Percentiles rank a stretch among this genome's conserved stretches.
Conservation (phyloP, 2,329 filamentous ascomycete species). For the Cercospora zeae-maydis region DNA sequence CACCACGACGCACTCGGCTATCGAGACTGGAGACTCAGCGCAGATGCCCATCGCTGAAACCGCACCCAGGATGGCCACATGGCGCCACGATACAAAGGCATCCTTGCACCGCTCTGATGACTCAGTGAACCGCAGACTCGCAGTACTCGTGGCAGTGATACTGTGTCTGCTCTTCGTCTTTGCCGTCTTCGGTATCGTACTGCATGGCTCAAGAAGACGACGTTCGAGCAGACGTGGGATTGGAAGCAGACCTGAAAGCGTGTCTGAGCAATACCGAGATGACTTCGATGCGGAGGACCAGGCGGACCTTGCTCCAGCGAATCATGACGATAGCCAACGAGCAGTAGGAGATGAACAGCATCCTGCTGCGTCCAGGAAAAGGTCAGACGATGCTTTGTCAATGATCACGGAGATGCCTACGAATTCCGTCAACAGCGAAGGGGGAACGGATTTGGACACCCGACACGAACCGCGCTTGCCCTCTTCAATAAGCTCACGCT, state of each 20-base stretch:
- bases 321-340: no score
- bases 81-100: background rate
- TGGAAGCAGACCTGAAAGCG: background rate
- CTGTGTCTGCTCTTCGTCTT: constrained; percentile 12
- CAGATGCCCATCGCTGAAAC: background rate
- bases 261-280: background rate
- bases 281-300: background rate
- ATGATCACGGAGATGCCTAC: constrained; percentile 6
- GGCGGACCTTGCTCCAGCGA: background rate
- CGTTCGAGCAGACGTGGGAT: background rate
- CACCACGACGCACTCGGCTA: background rate
- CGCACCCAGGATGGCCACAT: background rate
- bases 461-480: background rate
- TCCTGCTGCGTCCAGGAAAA: background rate
- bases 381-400: background rate
- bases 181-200: background rate
- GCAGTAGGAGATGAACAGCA: background rate
- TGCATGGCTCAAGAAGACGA: constrained; percentile 9
- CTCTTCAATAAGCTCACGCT: background rate
- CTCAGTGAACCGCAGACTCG: constrained; percentile 8
- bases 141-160: constrained; percentile 10
- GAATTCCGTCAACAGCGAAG: background rate
- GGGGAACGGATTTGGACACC: background rate
- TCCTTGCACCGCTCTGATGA: background rate
- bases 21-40: background rate